Conservation (phyloP, 2,329 filamentous ascomycete genomes). For the Furcasterigmium sp. region DNA sequence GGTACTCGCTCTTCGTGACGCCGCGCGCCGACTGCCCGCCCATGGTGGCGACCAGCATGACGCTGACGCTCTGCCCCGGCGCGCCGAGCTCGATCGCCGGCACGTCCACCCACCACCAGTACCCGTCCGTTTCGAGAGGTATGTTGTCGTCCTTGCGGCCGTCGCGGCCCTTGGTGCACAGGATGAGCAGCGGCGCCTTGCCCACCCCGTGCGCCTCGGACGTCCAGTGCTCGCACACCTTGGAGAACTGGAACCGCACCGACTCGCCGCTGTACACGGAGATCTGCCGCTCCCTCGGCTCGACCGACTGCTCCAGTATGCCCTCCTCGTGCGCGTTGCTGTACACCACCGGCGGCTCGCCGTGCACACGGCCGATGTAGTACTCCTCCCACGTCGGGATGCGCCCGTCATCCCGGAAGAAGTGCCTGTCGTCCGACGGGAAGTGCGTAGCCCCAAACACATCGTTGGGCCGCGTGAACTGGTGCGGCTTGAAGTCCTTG, state of each 20-base stretch:
- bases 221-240: conserved; percentile 78
- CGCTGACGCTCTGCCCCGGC: conserved; percentile 61
- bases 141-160: conserved; percentile 64
- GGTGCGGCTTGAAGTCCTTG: conserved; percentile 59
- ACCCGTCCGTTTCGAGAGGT: conserved; percentile 71
- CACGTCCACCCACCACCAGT: conserved; percentile 78
- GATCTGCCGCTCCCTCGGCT: conserved; percentile 56
- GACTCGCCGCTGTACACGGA: conserved; percentile 48
- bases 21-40: conserved; percentile 42
- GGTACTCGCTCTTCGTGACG: conserved; percentile 40
- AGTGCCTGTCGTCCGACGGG: conserved; percentile 60
- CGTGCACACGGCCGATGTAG: conserved; percentile 53
- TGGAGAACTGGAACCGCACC: conserved; percentile 75
- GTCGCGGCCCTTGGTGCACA: conserved; percentile 61
- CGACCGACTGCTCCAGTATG: conserved; percentile 52
- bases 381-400: conserved; percentile 77
- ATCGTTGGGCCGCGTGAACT: conserved; percentile 63
- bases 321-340: conserved; percentile 42
- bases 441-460: conserved; percentile 79
- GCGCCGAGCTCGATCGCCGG: conserved; percentile 58
- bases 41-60: conserved; percentile 54
- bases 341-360: conserved; percentile 42
- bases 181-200: conserved; percentile 62
- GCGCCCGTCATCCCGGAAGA: conserved; percentile 70
- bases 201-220: conserved; percentile 62